phyloP scores from a whole-genome alignment of 306 rosid species.

The Lathyrus aphaca region DNA sequence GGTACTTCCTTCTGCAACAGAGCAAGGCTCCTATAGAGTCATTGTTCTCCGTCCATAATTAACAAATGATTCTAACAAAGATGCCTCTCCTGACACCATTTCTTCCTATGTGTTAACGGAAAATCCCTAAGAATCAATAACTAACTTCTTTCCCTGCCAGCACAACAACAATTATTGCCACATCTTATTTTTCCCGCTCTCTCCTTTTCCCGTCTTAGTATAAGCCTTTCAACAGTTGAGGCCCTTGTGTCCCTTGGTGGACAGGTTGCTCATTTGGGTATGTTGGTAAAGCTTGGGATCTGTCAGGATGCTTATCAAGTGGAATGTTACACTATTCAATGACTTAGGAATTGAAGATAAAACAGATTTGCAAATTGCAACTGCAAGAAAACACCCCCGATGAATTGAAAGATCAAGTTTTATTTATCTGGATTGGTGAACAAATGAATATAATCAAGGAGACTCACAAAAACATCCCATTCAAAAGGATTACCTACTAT shows the following conservation, averaged over 20 bases:
- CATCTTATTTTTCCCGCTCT: background rate
- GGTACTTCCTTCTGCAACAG: background rate
- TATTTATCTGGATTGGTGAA: background rate
- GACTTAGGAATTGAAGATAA: background rate
- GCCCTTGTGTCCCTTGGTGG: background rate
- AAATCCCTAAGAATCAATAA: too few relatives aligned
- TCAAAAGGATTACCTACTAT: background rate
- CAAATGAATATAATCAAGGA: slow-evolving; percentile 7
- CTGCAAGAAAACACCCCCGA: background rate
- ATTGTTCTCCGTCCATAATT: too few relatives aligned
- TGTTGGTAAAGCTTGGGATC: background rate
- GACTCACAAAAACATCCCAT: background rate
- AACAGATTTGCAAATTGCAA: background rate
- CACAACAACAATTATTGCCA: background rate
- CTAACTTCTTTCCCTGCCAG: too few relatives aligned
- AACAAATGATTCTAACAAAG: too few relatives aligned
- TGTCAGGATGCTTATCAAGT: background rate
- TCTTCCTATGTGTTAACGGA: too few relatives aligned
- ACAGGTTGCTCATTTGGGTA: background rate
- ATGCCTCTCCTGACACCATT: too few relatives aligned
- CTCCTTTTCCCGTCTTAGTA: background rate
- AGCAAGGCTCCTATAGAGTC: background rate
- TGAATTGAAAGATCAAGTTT: background rate
- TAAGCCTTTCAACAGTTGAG: background rate
- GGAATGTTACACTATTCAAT: background rate